phyloP scores from a whole-genome alignment of 257 asterid genomes.

The Scutellaria barbata region DNA sequence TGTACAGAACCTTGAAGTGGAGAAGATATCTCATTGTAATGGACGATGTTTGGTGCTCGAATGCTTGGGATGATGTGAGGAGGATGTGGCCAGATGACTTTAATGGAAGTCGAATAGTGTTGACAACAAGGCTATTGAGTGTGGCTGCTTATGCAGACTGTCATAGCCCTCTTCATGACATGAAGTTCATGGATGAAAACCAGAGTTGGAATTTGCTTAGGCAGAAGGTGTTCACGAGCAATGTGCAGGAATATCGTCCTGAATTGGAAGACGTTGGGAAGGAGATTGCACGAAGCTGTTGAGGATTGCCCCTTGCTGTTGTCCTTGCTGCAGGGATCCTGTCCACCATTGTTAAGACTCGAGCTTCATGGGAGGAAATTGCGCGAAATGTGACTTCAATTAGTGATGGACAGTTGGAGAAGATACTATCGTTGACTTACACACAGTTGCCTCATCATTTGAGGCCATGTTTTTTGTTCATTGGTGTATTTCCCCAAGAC shows the following conservation, averaged over 20 bases:
- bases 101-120: slow-evolving; percentile 25
- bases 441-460: slow-evolving; percentile 26
- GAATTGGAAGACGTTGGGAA: slow-evolving; percentile 7
- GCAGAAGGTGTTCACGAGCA: neutral
- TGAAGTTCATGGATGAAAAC: neutral
- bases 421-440: slow-evolving; percentile 27
- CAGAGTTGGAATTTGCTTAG: slow-evolving; percentile 24
- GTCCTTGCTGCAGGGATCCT: slow-evolving; percentile 23
- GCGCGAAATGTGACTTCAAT: neutral
- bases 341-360: neutral
- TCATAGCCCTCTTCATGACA: neutral
- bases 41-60: slow-evolving; percentile 18
- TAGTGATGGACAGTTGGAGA: neutral
- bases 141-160: slow-evolving; percentile 2
- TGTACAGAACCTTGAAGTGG: neutral
- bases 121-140: slow-evolving; percentile 12
- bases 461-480: slow-evolving; percentile 4
- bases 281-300: slow-evolving; percentile 9
- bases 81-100: neutral
- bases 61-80: neutral
- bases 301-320: slow-evolving; percentile 19
- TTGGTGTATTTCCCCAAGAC: slow-evolving; percentile 16
- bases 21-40: slow-evolving; percentile 24
- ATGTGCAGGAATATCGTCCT: neutral
- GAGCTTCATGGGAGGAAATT: slow-evolving; percentile 11